These are phyloP conservation scores for Salix dunnii DNA, from an alignment of 345 rosid genomes.

Conservation along the genomic window DNA sequence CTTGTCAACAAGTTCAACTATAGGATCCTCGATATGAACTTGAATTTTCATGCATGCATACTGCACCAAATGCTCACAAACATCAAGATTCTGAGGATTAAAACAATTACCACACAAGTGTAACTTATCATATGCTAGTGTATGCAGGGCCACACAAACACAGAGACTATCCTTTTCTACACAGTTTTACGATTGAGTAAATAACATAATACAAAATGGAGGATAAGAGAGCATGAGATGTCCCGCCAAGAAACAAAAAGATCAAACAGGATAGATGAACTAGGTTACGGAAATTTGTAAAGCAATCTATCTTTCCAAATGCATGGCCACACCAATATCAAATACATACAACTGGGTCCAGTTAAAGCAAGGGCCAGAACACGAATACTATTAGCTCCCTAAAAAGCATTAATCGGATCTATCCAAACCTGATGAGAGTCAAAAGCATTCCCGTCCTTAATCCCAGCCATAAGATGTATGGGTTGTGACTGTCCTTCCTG, in stretches of 20 bases:
- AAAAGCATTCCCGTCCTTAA: constrained; percentile 62
- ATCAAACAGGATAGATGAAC: constrained; percentile 6
- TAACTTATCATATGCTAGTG: background rate
- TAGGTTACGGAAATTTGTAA: background rate
- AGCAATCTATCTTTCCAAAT: background rate
- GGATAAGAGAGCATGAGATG: too few relatives aligned
- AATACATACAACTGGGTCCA: background rate
- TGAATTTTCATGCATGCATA: constrained; percentile 60
- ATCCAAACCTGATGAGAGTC: constrained; percentile 72
- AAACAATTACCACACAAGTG: background rate
- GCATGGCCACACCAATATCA: background rate
- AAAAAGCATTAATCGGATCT: background rate
- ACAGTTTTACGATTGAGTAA: too few relatives aligned
- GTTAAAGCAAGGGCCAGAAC: background rate
- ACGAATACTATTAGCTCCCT: background rate
- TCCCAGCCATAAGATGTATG: constrained; percentile 64
- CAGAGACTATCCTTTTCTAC: background rate
- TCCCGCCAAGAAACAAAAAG: background rate
- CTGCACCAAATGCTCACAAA: constrained; percentile 48
- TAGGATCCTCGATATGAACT: constrained; percentile 66
- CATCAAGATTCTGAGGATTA: constrained; percentile 1
- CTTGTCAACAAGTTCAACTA: constrained; percentile 50
- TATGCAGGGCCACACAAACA: background rate
- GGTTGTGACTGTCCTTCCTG: constrained; percentile 72
- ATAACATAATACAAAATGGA: too few relatives aligned